These are phyloP conservation scores for Chalciporus sphaerocephalus DNA, from an alignment of 768 basidiomycete genomes.

Conservation along the genomic window DNA sequence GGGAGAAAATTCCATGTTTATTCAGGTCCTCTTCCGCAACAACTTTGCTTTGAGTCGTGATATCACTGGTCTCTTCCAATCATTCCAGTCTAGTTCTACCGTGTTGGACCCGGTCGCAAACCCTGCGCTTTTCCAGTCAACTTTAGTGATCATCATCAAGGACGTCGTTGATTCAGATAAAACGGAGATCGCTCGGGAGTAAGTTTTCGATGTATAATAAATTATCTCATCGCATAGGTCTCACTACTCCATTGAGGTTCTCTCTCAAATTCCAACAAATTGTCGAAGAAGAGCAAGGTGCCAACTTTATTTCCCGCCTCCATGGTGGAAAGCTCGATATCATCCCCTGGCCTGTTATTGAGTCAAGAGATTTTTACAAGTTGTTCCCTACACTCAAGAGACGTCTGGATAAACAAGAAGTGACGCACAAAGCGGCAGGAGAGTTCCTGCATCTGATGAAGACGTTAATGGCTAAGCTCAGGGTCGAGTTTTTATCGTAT, in stretches of 20 bases:
- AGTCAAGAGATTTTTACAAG: slow-evolving; percentile 53
- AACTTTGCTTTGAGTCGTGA: slow-evolving; percentile 63
- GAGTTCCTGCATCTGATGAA: slow-evolving; percentile 55
- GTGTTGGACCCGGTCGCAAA: slow-evolving; percentile 57
- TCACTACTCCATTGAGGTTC: slow-evolving; percentile 36
- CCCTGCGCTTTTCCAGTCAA: slow-evolving; percentile 55
- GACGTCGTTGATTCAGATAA: slow-evolving; percentile 62
- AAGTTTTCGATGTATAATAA: slow-evolving; percentile 12
- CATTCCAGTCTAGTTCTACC: slow-evolving; percentile 53
- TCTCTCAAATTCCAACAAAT: slow-evolving; percentile 55
- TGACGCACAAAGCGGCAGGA: slow-evolving; percentile 48
- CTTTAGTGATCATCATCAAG: slow-evolving; percentile 61
- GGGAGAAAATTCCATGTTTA: neutral
- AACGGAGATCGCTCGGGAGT: slow-evolving; percentile 56
- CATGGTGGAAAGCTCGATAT: slow-evolving; percentile 53
- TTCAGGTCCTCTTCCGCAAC: slow-evolving; percentile 59
- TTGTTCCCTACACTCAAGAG: slow-evolving; percentile 45
- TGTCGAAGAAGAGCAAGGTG: slow-evolving; percentile 53
- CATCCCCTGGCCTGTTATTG: slow-evolving; percentile 63
- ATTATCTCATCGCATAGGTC: neutral
- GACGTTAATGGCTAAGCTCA: slow-evolving; percentile 62
- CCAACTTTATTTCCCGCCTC: slow-evolving; percentile 58
- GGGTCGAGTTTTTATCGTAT: slow-evolving; percentile 33
- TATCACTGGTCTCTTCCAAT: slow-evolving; percentile 56
- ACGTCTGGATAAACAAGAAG: slow-evolving; percentile 42